Base-by-base conservation (phyloP, 345 rosid species). In the Nasturtium officinale region DNA sequence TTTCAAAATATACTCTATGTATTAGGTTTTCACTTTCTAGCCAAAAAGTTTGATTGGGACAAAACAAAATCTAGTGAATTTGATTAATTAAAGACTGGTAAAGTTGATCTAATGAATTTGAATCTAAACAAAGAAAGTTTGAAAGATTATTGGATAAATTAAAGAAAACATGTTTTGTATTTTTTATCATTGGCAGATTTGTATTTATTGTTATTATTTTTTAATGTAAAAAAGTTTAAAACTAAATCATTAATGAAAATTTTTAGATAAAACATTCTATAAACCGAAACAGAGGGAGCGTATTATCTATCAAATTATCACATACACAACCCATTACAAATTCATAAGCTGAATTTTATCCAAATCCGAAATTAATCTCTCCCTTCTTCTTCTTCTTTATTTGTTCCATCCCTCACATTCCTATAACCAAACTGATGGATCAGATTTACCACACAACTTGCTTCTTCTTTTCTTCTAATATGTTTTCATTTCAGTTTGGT, bases 371-470 rank as follows among this genome's bases (percentile, higher is more conserved):
- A 62, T 69, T 60, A 76, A 78, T 85, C 88, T 10, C 16, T 77
- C 77, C 85, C 78, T 25, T 85, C 95, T 20, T 85, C 91, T 25
- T 89, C 89, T 25, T 85, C 91, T 15, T 89, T 88, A 5, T 74
- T 81, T 16, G 82, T 77, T 51, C 90, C 89, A 75, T 88, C 98
- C 65, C 94, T 90, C 51, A 82, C 96, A 82, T 80, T 95, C 84
- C 98, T 94, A 85, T 73, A 30, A 18, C 33, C 71, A 55, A 29
- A 23, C 52, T 17, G 3, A 57, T 47, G 46, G 35, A 32, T 58
- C 48, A 70, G 50, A 59, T 48, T 65, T 25, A 17, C 15, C 40
- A 55, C 40, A 55, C 63, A 68, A 3, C 50, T 40, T 43, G 38
- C 59, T 53, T 42, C 48, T 35, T 10, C 10, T 2, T n/a, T 45